Evolutionary conservation across 108 stramenopile genomes (phyloP).

Genomic region (Ochromonas danica): DNA sequence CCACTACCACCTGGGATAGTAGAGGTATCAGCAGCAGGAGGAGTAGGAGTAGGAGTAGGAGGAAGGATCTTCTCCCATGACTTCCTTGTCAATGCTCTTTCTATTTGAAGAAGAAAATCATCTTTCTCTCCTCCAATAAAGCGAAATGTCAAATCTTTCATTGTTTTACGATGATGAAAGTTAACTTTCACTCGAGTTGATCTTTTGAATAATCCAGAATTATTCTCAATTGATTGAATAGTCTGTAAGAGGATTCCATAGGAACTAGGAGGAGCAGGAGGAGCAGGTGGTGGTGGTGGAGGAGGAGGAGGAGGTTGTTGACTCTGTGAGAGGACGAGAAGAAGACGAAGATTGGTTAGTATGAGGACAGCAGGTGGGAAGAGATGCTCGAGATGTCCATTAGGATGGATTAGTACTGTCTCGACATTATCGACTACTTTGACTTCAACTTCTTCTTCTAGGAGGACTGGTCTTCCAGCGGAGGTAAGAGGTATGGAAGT

Average conservation of each 20-base stretch:
- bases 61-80: neutral
- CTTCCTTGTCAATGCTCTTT: neutral
- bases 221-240: neutral
- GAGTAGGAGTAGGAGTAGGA: neutral
- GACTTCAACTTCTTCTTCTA: constrained; percentile 19
- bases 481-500: neutral
- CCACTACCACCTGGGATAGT: too few relatives aligned
- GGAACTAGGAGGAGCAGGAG: neutral
- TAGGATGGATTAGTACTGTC: neutral
- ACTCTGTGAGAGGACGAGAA: neutral
- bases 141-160: neutral
- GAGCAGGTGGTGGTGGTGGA: neutral
- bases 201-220: neutral
- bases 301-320: neutral
- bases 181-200: neutral
- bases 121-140: neutral
- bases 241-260: neutral
- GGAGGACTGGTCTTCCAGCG: neutral
- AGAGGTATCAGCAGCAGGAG: too few relatives aligned
- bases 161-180: neutral
- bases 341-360: neutral
- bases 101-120: neutral
- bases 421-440: neutral
- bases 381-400: neutral
- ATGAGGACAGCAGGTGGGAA: neutral